Evolutionary conservation across 495 filamentous ascomycete species (phyloP).

Genomic region (Saxophila tyrrhenica): DNA sequence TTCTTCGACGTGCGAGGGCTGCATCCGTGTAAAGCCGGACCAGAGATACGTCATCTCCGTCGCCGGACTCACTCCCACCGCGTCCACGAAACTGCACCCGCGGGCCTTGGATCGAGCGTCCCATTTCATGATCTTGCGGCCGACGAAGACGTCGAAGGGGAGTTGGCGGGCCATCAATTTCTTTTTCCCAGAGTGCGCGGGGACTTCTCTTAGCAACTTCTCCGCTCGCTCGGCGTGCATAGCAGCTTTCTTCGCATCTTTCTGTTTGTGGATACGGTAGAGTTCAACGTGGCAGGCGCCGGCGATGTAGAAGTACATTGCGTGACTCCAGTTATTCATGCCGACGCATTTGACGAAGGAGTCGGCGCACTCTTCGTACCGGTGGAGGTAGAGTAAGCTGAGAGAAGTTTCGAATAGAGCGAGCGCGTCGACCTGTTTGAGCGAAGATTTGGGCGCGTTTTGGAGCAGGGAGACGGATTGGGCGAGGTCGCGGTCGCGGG

Average conservation of each 20-base stretch:
- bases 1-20: slow-evolving; percentile 46
- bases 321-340: slow-evolving; percentile 84
- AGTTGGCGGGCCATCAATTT: slow-evolving; percentile 78
- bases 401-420: slow-evolving; percentile 76
- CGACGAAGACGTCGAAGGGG: slow-evolving; percentile 82
- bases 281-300: slow-evolving; percentile 64
- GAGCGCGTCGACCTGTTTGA: slow-evolving; percentile 75
- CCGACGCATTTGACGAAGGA: slow-evolving; percentile 57
- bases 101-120: slow-evolving; percentile 62
- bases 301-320: slow-evolving; percentile 82
- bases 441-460: slow-evolving; percentile 48
- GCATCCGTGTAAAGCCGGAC: slow-evolving; percentile 74
- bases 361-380: slow-evolving; percentile 57
- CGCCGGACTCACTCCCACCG: slow-evolving; percentile 68
- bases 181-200: slow-evolving; percentile 70
- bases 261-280: slow-evolving; percentile 52
- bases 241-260: slow-evolving; percentile 39
- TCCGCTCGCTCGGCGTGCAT: slow-evolving; percentile 53
- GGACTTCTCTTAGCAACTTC: slow-evolving; percentile 58
- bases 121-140: slow-evolving; percentile 83
- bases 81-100: slow-evolving; percentile 63
- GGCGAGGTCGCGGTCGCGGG: slow-evolving; percentile 55
- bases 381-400: slow-evolving; percentile 65
- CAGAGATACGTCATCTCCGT: slow-evolving; percentile 97
- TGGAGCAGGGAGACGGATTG: slow-evolving; percentile 54